Evolutionary conservation across 371 early-diverging fungal species (phyloP).

Genomic region (Mucor piriformis): DNA sequence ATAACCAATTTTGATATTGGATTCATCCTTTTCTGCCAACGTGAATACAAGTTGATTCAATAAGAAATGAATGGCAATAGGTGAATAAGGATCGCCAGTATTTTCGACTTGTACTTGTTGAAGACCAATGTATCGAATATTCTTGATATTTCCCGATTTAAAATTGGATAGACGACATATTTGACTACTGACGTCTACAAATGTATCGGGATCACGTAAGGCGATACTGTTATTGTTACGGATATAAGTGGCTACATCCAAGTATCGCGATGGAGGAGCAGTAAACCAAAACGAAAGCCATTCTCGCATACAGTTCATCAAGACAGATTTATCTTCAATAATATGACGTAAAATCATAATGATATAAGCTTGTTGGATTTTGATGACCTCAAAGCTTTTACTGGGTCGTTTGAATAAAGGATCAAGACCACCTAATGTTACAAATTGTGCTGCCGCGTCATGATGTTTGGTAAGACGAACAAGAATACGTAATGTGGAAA

Average conservation of each 20-base stretch:
- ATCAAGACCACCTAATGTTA: constrained; percentile 59
- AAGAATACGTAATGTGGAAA: constrained; percentile 71
- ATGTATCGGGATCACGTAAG: constrained; percentile 16
- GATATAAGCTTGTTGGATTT: constrained; percentile 65
- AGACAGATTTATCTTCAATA: constrained; percentile 66
- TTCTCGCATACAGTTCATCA: constrained; percentile 66
- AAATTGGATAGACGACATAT: constrained; percentile 2
- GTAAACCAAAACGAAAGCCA: constrained; percentile 62
- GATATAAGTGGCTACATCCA: constrained; percentile 9
- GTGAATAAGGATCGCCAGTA: neutral
- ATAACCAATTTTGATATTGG: constrained; percentile 41
- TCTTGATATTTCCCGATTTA: neutral
- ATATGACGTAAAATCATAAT: constrained; percentile 83
- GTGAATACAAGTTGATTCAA: constrained; percentile 8
- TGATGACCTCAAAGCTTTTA: constrained; percentile 48
- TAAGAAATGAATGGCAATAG: constrained; percentile 18
- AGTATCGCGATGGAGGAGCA: neutral
- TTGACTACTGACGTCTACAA: constrained; percentile 13
- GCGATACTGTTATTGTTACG: constrained; percentile 8
- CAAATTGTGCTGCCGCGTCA: constrained; percentile 59
- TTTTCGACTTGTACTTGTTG: neutral
- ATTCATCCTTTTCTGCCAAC: constrained; percentile 1
- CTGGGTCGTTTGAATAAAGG: constrained; percentile 51
- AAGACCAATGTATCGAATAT: constrained; percentile 1
- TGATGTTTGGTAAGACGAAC: constrained; percentile 75